Conservation (phyloP, 345 rosid species). For the Anastatica hierochuntica region DNA sequence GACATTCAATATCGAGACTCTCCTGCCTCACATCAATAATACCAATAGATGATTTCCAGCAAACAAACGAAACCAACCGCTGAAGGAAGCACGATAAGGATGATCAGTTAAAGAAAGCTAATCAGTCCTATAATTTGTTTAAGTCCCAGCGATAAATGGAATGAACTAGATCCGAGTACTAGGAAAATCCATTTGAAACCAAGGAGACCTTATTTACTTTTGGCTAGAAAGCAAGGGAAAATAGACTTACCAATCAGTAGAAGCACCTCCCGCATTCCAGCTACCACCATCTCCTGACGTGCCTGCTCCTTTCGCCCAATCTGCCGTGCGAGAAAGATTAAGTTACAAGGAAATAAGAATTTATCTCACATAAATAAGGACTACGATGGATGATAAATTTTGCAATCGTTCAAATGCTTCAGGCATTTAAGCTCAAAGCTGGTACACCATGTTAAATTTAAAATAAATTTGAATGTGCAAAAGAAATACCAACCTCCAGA, state of each 20-base stretch:
- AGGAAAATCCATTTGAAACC: neutral
- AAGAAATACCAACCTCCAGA: conserved; percentile 48
- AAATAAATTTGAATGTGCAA: neutral
- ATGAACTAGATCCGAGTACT: neutral
- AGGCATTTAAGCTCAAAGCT: conserved; percentile 4
- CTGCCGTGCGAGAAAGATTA: conserved; percentile 25
- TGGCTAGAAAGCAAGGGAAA: neutral
- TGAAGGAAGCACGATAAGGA: neutral
- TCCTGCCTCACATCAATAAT: conserved; percentile 2
- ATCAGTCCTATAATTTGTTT: neutral
- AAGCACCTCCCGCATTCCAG: conserved; percentile 49
- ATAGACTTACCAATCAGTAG: conserved; percentile 46
- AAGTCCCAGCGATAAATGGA: neutral
- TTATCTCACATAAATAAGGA: neutral
- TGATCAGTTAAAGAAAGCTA: neutral
- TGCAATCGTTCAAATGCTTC: neutral
- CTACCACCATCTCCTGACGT: conserved; percentile 48
- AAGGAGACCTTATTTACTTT: neutral
- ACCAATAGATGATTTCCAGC: neutral
- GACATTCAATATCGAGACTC: neutral
- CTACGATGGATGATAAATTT: neutral
- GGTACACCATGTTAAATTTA: neutral
- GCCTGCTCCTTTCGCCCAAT: conserved; percentile 56
- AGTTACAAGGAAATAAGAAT: neutral
- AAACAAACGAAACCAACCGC: neutral